phyloP scores from a whole-genome alignment of 768 basidiomycete species.

The Suillus plorans region DNA sequence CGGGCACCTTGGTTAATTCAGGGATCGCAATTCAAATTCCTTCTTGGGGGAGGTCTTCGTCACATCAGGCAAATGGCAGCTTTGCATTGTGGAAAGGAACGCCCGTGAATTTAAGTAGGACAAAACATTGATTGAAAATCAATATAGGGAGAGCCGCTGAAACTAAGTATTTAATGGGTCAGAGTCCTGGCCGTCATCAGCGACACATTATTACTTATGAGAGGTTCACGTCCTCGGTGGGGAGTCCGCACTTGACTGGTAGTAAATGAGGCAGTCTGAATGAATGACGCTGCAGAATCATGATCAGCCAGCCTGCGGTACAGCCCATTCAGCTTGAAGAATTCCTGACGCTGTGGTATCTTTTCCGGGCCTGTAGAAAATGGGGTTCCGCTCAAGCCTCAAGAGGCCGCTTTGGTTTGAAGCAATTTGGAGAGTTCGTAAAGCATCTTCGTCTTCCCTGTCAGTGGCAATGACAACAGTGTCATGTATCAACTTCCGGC shows the following conservation, averaged over 20 bases:
- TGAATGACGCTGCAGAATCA: constrained; percentile 12
- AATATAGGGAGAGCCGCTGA: too few species aligned
- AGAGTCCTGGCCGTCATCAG: constrained; percentile 25
- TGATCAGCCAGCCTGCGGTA: neutral
- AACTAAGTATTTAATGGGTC: constrained; percentile 10
- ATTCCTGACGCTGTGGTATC: neutral
- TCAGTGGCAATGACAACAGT: constrained; percentile 39
- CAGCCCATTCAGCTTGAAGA: neutral
- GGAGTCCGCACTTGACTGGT: constrained; percentile 16
- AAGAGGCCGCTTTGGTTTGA: neutral
- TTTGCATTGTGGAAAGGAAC: too few species aligned
- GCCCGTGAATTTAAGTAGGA: too few species aligned
- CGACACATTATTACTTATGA: constrained; percentile 13
- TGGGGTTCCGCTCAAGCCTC: neutral
- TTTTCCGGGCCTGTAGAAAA: neutral
- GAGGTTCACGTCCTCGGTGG: constrained; percentile 5
- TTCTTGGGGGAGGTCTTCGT: too few species aligned
- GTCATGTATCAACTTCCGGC: neutral
- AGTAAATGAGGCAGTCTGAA: constrained; percentile 22
- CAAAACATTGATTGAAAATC: too few species aligned
- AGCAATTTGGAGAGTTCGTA: neutral
- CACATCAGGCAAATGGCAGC: too few species aligned
- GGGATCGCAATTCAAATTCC: too few species aligned
- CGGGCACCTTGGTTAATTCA: too few species aligned
- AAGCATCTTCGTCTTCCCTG: constrained; percentile 41